Evolutionary conservation across 1,139 yeast species (phyloP).

Genomic region (Kazachstania sp.): DNA sequence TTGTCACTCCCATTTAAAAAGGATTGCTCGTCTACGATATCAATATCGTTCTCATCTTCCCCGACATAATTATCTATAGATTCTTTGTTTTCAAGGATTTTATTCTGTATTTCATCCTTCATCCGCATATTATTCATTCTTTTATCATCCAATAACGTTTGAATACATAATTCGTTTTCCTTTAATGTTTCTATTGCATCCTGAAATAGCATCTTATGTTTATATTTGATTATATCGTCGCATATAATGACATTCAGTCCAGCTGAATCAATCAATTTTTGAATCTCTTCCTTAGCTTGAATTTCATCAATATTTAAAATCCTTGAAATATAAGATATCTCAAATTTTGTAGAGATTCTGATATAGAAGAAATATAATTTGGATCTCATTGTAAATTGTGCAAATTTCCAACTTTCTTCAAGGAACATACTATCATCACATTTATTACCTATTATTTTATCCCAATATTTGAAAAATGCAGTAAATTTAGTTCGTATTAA

Average conservation of each 20-base stretch:
- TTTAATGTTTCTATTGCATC: conserved; percentile 8
- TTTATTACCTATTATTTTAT: conserved; percentile 10
- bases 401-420: conserved; percentile 15
- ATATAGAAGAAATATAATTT: conserved; percentile 27
- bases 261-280: conserved; percentile 12
- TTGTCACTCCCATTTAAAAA: neutral
- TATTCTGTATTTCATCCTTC: conserved; percentile 3
- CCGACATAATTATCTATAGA: neutral
- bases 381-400: conserved; percentile 18
- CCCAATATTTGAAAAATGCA: conserved; percentile 21
- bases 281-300: conserved; percentile 15
- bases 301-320: conserved; percentile 16
- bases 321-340: conserved; percentile 21
- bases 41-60: neutral
- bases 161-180: conserved; percentile 9
- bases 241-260: conserved; percentile 18
- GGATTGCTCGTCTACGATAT: neutral
- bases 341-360: conserved; percentile 18
- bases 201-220: conserved; percentile 7
- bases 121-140: neutral
- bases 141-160: conserved; percentile 4
- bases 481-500: conserved; percentile 20
- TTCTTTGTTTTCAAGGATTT: neutral
- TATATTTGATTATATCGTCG: conserved; percentile 16
- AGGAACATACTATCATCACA: conserved; percentile 17